A percentile compares a stretch with the other conserved stretches of the same genome.
These are phyloP conservation scores for Apophysomyces ossiformis DNA, from an alignment of 371 early-diverging fungal species.

Conservation along the genomic window DNA sequence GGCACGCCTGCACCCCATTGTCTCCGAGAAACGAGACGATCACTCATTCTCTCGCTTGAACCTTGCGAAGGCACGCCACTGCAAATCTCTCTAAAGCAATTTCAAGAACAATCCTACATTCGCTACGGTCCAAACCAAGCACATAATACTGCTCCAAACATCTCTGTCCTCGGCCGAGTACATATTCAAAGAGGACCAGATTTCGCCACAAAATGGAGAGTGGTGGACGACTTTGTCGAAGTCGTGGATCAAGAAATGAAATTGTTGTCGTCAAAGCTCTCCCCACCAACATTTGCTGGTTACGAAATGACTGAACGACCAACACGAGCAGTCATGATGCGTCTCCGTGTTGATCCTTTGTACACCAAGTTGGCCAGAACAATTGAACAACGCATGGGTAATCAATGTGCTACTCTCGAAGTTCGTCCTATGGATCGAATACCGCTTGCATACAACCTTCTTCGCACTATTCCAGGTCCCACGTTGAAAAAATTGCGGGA, in stretches of 20 bases:
- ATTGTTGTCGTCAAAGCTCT: constrained; percentile 2
- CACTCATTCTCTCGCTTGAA: constrained; percentile 34
- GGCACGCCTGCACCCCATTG: constrained; percentile 33
- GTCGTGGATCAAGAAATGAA: constrained; percentile 23
- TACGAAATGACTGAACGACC: constrained; percentile 34
- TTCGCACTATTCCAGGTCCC: constrained; percentile 25
- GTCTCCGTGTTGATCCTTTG: constrained; percentile 19
- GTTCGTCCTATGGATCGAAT: constrained; percentile 29
- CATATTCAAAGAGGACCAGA: constrained; percentile 31
- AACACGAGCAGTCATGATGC: constrained; percentile 30
- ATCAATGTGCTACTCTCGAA: constrained; percentile 24
- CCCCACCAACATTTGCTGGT: constrained; percentile 30
- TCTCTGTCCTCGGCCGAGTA: constrained; percentile 26
- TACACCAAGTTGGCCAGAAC: constrained; percentile 22
- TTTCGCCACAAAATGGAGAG: constrained; percentile 31
- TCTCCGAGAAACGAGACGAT: constrained; percentile 34
- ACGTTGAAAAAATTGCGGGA: constrained; percentile 29
- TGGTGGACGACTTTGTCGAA: constrained; percentile 24
- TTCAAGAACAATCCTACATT: constrained; percentile 32
- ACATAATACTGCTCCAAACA: constrained; percentile 32
- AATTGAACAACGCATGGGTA: constrained; percentile 20
- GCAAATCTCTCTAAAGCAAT: constrained; percentile 27
- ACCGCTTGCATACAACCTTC: constrained; percentile 35
- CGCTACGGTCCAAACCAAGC: constrained; percentile 41
- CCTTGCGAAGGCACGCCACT: constrained; percentile 31